Evolutionary conservation across 164 flowering plant genomes (phyloP).

Genomic region (Macadamia integrifolia): DNA sequence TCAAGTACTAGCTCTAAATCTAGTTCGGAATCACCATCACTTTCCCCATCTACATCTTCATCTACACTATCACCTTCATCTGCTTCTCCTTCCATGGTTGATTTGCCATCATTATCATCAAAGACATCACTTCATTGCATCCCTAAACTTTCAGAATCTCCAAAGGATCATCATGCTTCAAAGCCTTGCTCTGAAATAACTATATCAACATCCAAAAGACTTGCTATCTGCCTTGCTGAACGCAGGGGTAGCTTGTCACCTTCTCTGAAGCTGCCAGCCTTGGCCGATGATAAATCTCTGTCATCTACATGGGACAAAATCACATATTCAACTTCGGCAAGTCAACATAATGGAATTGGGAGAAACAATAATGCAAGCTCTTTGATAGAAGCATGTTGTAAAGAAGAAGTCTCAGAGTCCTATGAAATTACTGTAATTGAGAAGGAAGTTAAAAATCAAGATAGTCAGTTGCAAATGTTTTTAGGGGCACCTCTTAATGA

Average conservation of each 20-base stretch:
- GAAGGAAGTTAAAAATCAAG: conserved; percentile 15
- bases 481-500: conserved; percentile 12
- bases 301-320: conserved; percentile 11
- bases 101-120: conserved; percentile 30
- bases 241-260: conserved; percentile 68
- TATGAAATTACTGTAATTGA: conserved; percentile 10
- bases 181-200: conserved; percentile 18
- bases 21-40: conserved; percentile 44
- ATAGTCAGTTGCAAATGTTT: conserved; percentile 10
- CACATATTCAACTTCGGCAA: conserved; percentile 12
- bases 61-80: conserved; percentile 31
- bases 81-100: conserved; percentile 32
- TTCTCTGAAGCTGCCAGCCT: conserved; percentile 42
- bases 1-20: conserved; percentile 40
- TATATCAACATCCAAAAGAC: conserved; percentile 26
- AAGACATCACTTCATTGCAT: conserved; percentile 20
- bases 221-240: conserved; percentile 55
- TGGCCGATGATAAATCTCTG: conserved; percentile 17
- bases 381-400: conserved; percentile 10
- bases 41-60: conserved; percentile 40
- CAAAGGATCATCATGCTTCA: conserved; percentile 19
- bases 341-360: conserved; percentile 16
- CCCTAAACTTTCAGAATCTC: conserved; percentile 17
- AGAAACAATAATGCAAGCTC: conserved; percentile 11
- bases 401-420: conserved; percentile 19